Evolutionary conservation across 495 filamentous ascomycete genomes (phyloP).

Genomic region (Podospora pseudoanserina): DNA sequence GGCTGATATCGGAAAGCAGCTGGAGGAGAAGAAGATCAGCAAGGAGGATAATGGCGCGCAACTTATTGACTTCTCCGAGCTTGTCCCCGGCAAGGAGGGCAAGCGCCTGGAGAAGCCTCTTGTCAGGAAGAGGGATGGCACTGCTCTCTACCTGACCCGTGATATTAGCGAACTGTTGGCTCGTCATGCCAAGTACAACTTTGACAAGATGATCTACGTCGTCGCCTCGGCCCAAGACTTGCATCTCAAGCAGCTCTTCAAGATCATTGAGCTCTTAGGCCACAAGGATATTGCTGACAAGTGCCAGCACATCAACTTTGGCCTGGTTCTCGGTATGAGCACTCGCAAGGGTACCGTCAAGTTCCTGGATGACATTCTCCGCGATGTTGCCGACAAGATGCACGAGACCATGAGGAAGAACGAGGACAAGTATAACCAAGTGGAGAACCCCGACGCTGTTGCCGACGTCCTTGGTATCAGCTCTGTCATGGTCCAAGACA

Average conservation of each 20-base stretch:
- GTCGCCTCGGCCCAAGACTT: conserved; percentile 59
- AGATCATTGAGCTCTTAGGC: conserved; percentile 58
- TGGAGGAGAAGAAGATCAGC: conserved; percentile 69
- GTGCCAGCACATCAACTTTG: conserved; percentile 62
- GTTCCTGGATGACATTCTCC: conserved; percentile 60
- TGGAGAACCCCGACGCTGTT: conserved; percentile 52
- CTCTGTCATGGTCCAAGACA: conserved; percentile 63
- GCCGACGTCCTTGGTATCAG: conserved; percentile 60
- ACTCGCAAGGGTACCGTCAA: conserved; percentile 55
- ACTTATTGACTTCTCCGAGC: conserved; percentile 82
- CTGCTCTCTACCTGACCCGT: conserved; percentile 61
- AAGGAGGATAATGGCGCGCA: conserved; percentile 84
- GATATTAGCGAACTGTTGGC: conserved; percentile 61
- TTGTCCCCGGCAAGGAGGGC: conserved; percentile 55
- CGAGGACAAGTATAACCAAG: conserved; percentile 55
- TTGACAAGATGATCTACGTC: conserved; percentile 68
- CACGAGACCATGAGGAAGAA: conserved; percentile 64
- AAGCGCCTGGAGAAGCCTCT: conserved; percentile 56
- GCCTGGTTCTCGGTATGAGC: conserved; percentile 59
- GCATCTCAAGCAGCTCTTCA: conserved; percentile 62
- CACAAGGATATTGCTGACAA: conserved; percentile 55
- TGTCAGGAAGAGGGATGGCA: conserved; percentile 59
- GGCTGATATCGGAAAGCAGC: conserved; percentile 58
- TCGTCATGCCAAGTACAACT: conserved; percentile 59
- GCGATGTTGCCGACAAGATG: conserved; percentile 60